phyloP scores from a whole-genome alignment of 441 rosid genomes.

The Breynia disticha region DNA sequence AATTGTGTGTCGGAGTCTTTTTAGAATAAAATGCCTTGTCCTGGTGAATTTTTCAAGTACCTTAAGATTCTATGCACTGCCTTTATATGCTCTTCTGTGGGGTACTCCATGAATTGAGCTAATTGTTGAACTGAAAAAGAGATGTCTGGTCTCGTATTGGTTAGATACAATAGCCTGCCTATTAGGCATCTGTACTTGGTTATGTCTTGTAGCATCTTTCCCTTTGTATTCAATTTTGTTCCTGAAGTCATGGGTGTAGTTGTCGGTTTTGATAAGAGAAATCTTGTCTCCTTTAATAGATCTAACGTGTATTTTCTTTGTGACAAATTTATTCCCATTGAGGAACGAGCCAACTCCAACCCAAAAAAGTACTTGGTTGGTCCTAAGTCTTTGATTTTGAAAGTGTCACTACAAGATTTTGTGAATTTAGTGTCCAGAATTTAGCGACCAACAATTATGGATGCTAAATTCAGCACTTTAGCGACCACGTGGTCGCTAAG shows the following conservation, averaged over 20 bases:
- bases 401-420: no score
- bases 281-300: not conserved
- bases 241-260: not conserved
- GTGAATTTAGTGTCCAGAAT: no score
- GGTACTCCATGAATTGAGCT: not conserved
- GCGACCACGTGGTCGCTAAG: no score
- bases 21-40: not conserved
- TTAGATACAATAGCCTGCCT: not conserved
- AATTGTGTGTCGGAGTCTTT: no score
- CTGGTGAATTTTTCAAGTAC: not conserved
- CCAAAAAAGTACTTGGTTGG: conserved; percentile 1
- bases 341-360: not conserved
- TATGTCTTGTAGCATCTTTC: not conserved
- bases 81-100: not conserved
- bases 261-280: not conserved
- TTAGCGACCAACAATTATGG: no score
- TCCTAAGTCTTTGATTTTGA: conserved; percentile 3
- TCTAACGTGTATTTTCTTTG: conserved; percentile 4
- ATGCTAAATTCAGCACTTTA: no score
- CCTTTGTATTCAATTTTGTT: not conserved
- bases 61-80: not conserved
- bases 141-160: no score
- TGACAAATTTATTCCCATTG: not conserved
- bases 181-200: not conserved
- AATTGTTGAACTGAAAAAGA: not conserved